Evolutionary conservation across 139 green algal species (phyloP).

Genomic region (Limnomonas spitsbergensis): DNA sequence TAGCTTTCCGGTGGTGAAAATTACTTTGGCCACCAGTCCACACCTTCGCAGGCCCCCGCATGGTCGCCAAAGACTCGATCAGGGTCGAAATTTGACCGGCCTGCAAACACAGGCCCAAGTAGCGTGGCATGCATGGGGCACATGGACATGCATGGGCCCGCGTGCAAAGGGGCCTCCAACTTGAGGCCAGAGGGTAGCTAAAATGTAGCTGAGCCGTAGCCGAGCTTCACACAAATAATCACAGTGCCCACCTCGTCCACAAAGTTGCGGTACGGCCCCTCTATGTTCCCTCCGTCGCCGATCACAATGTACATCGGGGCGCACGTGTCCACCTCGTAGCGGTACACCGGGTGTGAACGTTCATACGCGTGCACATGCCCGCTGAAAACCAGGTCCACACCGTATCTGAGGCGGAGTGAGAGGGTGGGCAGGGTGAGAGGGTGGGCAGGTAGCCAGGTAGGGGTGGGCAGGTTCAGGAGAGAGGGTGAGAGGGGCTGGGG

Average conservation of each 20-base stretch:
- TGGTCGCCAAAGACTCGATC: too few relatives aligned
- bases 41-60: too few relatives aligned
- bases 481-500: too few relatives aligned
- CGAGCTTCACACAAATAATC: not conserved
- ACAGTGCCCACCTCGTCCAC: slow-evolving; percentile 20
- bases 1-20: too few relatives aligned
- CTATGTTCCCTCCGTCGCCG: slow-evolving; percentile 40
- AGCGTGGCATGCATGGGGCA: not conserved
- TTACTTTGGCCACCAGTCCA: too few relatives aligned
- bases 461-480: too few relatives aligned
- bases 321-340: slow-evolving; percentile 41
- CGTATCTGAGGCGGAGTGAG: slow-evolving; percentile 20
- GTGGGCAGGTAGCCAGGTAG: too few relatives aligned
- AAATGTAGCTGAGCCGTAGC: not conserved
- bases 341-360: slow-evolving; percentile 43
- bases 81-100: not conserved
- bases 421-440: too few relatives aligned
- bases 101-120: not conserved
- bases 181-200: too few relatives aligned
- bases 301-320: slow-evolving; percentile 17
- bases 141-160: not conserved
- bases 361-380: slow-evolving; percentile 63
- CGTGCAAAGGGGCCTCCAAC: too few relatives aligned
- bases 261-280: slow-evolving; percentile 30
- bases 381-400: slow-evolving; percentile 38